phyloP scores from a whole-genome alignment of 805 yeast genomes.

The Zygosaccharomyces gambellarensis region DNA sequence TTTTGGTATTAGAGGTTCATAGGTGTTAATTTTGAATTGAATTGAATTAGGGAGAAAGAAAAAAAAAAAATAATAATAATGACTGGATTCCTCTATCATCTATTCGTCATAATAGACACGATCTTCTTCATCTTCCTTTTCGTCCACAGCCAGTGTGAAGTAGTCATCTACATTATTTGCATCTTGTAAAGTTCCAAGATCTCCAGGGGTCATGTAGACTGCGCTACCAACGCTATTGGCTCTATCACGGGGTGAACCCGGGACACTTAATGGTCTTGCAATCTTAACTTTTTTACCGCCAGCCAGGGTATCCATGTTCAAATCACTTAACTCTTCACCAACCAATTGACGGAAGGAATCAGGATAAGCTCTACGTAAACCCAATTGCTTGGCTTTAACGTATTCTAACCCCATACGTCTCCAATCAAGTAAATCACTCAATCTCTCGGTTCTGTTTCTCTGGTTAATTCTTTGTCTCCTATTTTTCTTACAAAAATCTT shows the following conservation, averaged over 20 bases:
- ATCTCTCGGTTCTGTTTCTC: slow-evolving; percentile 92
- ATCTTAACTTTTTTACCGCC: slow-evolving; percentile 56
- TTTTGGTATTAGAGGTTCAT: no score
- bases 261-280: slow-evolving; percentile 91
- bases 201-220: slow-evolving; percentile 94
- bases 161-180: slow-evolving; percentile 79
- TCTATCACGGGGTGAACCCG: slow-evolving; percentile 83
- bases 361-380: slow-evolving; percentile 91
- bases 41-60: no score
- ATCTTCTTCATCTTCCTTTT: slow-evolving; percentile 42
- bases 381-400: slow-evolving; percentile 87
- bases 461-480: slow-evolving; percentile 97
- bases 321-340: slow-evolving; percentile 29
- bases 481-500: slow-evolving; percentile 78
- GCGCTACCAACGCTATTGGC: slow-evolving; percentile 31
- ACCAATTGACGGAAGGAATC: slow-evolving; percentile 53
- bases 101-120: slow-evolving; percentile 5
- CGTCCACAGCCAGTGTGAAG: slow-evolving; percentile 40
- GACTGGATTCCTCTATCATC: not conserved
- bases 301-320: slow-evolving; percentile 31
- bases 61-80: not conserved
- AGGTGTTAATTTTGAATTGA: no score
- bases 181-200: slow-evolving; percentile 93
- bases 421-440: slow-evolving; percentile 93
- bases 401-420: slow-evolving; percentile 97